Percentiles rank a stretch among this genome's conserved stretches.
These are phyloP conservation scores for Mallotus nudiflorus DNA, from an alignment of 345 rosid species.

Conservation along the genomic window DNA sequence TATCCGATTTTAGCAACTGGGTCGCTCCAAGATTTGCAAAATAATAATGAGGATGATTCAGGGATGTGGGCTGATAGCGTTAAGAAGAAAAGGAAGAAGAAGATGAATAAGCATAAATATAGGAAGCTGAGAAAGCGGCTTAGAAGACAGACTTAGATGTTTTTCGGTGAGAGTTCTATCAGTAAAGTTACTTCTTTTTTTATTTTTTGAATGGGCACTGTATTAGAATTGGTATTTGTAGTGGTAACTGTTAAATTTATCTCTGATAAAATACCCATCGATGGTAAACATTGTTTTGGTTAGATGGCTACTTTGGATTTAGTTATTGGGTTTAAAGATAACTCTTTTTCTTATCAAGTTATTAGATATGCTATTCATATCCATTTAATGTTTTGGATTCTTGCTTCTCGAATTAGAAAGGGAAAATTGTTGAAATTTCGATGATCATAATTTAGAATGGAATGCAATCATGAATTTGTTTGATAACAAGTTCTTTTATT, in stretches of 20 bases:
- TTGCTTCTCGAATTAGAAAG: not conserved
- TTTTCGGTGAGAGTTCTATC: no score
- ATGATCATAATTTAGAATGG: not conserved
- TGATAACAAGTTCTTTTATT: not conserved
- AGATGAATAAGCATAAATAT: slow-evolving; percentile 11
- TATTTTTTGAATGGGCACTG: no score
- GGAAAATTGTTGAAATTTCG: not conserved
- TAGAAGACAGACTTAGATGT: not conserved
- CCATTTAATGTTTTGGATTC: not conserved
- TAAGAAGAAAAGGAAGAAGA: slow-evolving; percentile 16
- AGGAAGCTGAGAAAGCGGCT: slow-evolving; percentile 8
- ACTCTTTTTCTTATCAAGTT: not conserved
- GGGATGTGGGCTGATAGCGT: slow-evolving; percentile 8
- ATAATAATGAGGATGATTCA: not conserved
- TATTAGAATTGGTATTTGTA: not conserved
- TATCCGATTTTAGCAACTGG: not conserved
- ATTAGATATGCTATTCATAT: not conserved
- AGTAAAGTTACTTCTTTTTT: no score
- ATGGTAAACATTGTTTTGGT: not conserved
- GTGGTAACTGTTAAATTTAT: not conserved
- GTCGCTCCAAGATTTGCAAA: not conserved
- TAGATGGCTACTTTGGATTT: not conserved
- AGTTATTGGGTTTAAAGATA: not conserved
- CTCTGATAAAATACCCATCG: not conserved
- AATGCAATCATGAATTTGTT: not conserved